Base-by-base conservation (phyloP, 495 filamentous ascomycete species). In the Aspergillus funiculosus region DNA sequence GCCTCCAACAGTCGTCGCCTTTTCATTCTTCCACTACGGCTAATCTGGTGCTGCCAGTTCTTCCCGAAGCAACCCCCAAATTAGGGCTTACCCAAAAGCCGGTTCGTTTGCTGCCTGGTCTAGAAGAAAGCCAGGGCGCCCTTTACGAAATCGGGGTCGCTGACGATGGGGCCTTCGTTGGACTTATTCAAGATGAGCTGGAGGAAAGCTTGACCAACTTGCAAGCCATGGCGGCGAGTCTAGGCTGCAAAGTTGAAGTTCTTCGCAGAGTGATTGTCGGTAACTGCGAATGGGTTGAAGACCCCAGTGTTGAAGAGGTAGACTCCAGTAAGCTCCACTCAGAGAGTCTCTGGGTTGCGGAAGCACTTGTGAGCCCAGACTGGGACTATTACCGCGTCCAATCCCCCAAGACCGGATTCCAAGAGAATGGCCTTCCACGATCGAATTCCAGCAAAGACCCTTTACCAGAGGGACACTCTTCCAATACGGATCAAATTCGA, bases 101-200 rank as follows among this genome's bases (percentile, higher is more conserved):
- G 3, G 77, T 70, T 32, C 81, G 78, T 40, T 66, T 88, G 29
- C 67, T 87, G 8, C 84, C 89, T 4, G 87, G 92, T 1, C 73
- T 98, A 3, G 90, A 97, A 59, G 89, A 94, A 49, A 95, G 88
- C 27, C 82, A 85, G 46, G 92, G 92, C 13, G 94, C 94, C 0
- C 61, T 97, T 39, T 98, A 98, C 48, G 94, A 98, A 65, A 94
- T 98, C 58, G 92, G 92, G 0, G 89, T 98, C 15, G 82, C 89
- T 4, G 92, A 98, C 61, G 90, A 96, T 67, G 92, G 92, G 10
- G 87, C 83, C 0, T 83, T 97, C 48, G 82, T 94, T 30, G 92
- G 92, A 1, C 68, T 98, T n/a, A 84, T 86, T 1, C 77, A 83
- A 51, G 89, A 95, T 58, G 92, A 97, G 64, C 70, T 98, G 64